phyloP scores from a whole-genome alignment of 805 yeast genomes.

The Candida gorgasii region DNA sequence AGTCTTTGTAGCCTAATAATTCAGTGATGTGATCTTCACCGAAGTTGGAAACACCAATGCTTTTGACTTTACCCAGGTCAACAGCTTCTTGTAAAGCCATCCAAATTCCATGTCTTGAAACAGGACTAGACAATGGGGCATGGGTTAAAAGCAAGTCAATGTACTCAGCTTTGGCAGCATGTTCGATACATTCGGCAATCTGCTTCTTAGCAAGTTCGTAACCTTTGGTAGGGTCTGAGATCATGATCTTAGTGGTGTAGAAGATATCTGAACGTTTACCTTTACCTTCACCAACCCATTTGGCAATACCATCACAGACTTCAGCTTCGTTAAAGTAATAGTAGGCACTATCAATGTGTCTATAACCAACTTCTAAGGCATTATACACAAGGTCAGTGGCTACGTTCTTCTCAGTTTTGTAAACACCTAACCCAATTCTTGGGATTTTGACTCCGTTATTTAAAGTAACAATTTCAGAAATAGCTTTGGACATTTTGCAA shows the following conservation, averaged over 20 bases:
- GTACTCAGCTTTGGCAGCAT: constrained; percentile 35
- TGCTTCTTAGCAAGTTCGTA: constrained; percentile 31
- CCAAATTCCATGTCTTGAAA: constrained; percentile 56
- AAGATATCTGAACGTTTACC: constrained; percentile 27
- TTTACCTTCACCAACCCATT: constrained; percentile 29
- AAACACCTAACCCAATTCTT: constrained; percentile 14
- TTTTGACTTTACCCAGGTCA: constrained; percentile 51
- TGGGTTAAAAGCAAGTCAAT: constrained; percentile 48
- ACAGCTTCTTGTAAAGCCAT: constrained; percentile 76
- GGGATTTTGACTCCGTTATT: constrained; percentile 13
- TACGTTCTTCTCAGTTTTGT: constrained; percentile 6
- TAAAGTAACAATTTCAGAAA: constrained; percentile 12
- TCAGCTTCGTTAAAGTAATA: constrained; percentile 65
- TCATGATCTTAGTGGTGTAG: constrained; percentile 36
- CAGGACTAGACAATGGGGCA: constrained; percentile 47
- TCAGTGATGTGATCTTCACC: constrained; percentile 27
- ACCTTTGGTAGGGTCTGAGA: constrained; percentile 29
- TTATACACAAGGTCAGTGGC: constrained; percentile 14
- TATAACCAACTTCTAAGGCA: constrained; percentile 66
- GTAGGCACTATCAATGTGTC: constrained; percentile 75
- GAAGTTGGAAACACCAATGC: constrained; percentile 39
- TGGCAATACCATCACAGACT: constrained; percentile 56
- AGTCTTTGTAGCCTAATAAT: constrained; percentile 20
- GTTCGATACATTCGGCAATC: constrained; percentile 21
- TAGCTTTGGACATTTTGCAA: constrained; percentile 19